These are phyloP conservation scores for Chenopodium album DNA, from an alignment of 148 eudicot species.

Conservation along the genomic window DNA sequence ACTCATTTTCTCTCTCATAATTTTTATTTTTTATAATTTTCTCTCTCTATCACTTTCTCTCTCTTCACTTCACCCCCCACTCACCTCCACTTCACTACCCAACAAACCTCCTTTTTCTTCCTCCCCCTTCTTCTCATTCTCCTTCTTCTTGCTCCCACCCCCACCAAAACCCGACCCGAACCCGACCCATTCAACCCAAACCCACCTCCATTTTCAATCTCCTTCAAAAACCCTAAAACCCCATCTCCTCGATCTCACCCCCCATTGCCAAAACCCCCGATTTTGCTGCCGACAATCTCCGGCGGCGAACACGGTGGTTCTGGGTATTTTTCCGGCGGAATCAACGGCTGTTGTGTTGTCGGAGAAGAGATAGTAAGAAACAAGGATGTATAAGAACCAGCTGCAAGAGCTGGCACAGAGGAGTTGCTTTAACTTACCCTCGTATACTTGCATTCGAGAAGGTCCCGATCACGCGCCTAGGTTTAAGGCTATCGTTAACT, in stretches of 20 bases:
- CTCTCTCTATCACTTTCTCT: constrained; percentile 3
- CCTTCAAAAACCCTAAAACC: constrained; percentile 1
- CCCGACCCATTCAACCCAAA: background rate
- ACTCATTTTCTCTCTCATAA: background rate
- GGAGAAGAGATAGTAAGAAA: background rate
- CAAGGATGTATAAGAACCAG: constrained; percentile 92
- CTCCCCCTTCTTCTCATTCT: constrained; percentile 2
- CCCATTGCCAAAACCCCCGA: background rate
- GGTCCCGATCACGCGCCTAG: constrained; percentile 96
- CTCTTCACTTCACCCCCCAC: constrained; percentile 19
- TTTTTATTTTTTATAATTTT: background rate
- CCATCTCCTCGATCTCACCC: background rate
- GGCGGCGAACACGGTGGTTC: background rate
- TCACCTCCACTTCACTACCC: constrained; percentile 25
- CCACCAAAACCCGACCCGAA: too few species aligned
- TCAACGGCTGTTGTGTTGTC: background rate
- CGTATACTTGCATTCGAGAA: constrained; percentile 71
- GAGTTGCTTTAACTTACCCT: constrained; percentile 82
- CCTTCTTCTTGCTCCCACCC: background rate
- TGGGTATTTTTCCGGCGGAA: background rate
- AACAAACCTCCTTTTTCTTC: constrained; percentile 23
- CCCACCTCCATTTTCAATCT: constrained; percentile 8
- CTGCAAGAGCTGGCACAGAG: constrained; percentile 93
- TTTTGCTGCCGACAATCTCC: background rate
- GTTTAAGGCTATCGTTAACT: constrained; percentile 72